These are phyloP conservation scores for Rhizophagus prolifer DNA, from an alignment of 192 early-diverging fungal genomes.

Conservation along the genomic window DNA sequence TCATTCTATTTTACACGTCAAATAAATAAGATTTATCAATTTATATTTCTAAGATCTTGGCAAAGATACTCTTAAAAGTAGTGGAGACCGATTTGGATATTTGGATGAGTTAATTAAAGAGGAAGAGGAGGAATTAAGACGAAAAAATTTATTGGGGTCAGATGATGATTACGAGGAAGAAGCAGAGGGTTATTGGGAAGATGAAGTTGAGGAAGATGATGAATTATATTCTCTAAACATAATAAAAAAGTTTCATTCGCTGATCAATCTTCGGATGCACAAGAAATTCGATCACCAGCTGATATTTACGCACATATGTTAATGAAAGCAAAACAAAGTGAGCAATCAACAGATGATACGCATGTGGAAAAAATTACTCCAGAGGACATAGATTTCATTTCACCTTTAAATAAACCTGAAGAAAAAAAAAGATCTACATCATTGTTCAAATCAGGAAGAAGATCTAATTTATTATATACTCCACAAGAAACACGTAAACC, in stretches of 20 bases:
- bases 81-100: slow-evolving; percentile 35
- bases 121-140: slow-evolving; percentile 55
- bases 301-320: neutral
- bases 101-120: slow-evolving; percentile 42
- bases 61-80: slow-evolving; percentile 33
- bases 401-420: neutral
- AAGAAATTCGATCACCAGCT: slow-evolving; percentile 34
- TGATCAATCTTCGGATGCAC: slow-evolving; percentile 35
- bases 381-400: neutral
- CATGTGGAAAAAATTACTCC: neutral
- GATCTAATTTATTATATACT: neutral
- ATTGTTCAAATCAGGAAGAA: neutral
- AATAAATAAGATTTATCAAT: slow-evolving; percentile 35
- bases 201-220: slow-evolving; percentile 47
- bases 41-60: slow-evolving; percentile 41
- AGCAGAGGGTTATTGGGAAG: slow-evolving; percentile 36
- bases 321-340: neutral
- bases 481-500: neutral
- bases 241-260: slow-evolving; percentile 37
- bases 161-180: slow-evolving; percentile 33
- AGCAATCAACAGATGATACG: neutral
- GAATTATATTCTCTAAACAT: slow-evolving; percentile 33
- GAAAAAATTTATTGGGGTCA: slow-evolving; percentile 49
- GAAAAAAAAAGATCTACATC: neutral
- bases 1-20: slow-evolving; percentile 29